Evolutionary conservation across 208 protist species (phyloP).

Genomic region (Leishmania major): DNA sequence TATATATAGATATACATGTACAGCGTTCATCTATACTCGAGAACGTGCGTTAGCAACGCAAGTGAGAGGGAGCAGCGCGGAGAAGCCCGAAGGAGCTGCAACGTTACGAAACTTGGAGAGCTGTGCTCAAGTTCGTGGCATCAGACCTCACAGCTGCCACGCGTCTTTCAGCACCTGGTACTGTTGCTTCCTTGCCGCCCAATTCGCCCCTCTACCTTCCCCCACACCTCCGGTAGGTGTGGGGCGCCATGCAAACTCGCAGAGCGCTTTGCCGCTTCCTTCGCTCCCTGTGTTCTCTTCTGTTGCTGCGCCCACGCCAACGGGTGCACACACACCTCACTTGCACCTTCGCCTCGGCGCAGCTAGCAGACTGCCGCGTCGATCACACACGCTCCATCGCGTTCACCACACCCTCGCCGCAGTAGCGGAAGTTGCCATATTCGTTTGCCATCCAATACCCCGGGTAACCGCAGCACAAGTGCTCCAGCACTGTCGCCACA

Average conservation of each 20-base stretch:
- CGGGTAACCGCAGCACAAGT: slow-evolving; percentile 22
- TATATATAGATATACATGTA: background rate
- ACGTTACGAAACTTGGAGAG: background rate
- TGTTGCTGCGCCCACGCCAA: background rate
- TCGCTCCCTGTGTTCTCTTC: background rate
- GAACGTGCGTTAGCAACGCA: background rate
- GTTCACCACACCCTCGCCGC: slow-evolving; percentile 17
- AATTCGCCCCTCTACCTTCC: background rate
- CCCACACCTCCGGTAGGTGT: background rate
- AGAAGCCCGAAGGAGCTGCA: background rate
- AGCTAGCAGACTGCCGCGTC: slow-evolving; percentile 7
- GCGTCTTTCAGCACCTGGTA: background rate
- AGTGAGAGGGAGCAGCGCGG: background rate
- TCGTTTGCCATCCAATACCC: slow-evolving; percentile 14
- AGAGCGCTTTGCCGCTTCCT: background rate
- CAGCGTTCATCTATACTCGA: background rate
- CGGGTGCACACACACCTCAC: background rate
- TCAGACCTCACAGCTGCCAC: background rate
- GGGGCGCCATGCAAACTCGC: background rate
- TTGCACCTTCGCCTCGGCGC: background rate
- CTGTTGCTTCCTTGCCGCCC: background rate
- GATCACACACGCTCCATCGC: slow-evolving; percentile 16
- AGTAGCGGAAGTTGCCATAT: slow-evolving; percentile 21
- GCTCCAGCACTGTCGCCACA: slow-evolving; percentile 1
- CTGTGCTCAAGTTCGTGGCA: background rate